A percentile compares a stretch with the other conserved stretches of the same genome.
Conservation (phyloP, 768 basidiomycete species). For the Hericium coralloides region DNA sequence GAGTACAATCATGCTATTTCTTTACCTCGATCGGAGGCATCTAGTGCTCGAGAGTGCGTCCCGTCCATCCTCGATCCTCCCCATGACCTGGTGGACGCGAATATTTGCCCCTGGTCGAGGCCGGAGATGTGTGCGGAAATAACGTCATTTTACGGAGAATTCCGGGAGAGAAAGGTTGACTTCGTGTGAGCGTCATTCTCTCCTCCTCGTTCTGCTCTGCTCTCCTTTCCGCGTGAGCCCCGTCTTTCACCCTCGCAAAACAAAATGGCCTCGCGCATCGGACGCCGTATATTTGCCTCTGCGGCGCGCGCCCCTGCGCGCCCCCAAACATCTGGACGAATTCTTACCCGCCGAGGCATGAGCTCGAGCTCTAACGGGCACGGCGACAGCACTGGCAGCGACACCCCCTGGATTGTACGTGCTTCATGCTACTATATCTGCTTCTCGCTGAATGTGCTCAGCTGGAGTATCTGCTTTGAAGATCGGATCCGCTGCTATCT, state of each 20-base stretch:
- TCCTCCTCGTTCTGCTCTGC: neutral
- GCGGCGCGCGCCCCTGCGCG: constrained; percentile 3
- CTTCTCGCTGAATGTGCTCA: neutral
- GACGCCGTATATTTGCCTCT: constrained; percentile 2
- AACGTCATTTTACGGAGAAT: too few relatives aligned
- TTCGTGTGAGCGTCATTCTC: constrained; percentile 7
- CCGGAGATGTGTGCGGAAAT: too few relatives aligned
- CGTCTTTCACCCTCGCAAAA: neutral
- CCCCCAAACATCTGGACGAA: neutral
- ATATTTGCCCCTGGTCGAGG: too few relatives aligned
- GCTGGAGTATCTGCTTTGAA: neutral
- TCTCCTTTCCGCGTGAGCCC: neutral
- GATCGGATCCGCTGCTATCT: constrained; percentile 12
- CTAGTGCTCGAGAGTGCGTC: too few relatives aligned
- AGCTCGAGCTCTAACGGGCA: constrained; percentile 6
- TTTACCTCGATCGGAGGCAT: too few relatives aligned
- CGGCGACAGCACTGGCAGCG: neutral
- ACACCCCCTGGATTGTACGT: constrained; percentile 12
- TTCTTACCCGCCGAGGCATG: constrained; percentile 2
- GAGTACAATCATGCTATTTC: too few relatives aligned
- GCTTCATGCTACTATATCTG: neutral
- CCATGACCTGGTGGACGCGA: too few relatives aligned
- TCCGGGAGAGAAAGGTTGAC: too few relatives aligned
- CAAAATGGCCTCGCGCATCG: constrained; percentile 6
- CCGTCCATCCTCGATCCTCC: too few relatives aligned